These are phyloP conservation scores for Pichia sp. DNA, from an alignment of 1,139 yeast species.

Conservation along the genomic window DNA sequence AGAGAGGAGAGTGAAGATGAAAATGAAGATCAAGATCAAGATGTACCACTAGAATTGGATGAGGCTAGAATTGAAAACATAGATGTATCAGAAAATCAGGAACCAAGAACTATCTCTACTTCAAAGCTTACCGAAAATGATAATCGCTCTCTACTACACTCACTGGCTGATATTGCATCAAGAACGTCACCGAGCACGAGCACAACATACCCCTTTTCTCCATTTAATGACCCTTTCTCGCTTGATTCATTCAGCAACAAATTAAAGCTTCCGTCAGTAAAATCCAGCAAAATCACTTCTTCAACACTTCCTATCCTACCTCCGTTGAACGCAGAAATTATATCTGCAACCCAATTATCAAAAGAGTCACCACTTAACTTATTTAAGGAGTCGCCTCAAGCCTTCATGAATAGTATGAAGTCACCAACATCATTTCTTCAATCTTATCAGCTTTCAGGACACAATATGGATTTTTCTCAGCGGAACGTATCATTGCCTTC, in stretches of 20 bases:
- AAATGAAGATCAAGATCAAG: background rate
- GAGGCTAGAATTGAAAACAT: too few relatives aligned
- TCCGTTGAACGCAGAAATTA: background rate
- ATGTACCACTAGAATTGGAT: too few relatives aligned
- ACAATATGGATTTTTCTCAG: too few relatives aligned
- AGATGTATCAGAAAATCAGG: too few relatives aligned
- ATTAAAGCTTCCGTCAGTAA: background rate
- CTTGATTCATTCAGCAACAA: constrained; percentile 9
- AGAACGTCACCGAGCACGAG: too few relatives aligned
- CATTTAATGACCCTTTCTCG: constrained; percentile 11
- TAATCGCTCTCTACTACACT: constrained; percentile 11
- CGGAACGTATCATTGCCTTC: background rate
- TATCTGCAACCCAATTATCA: background rate
- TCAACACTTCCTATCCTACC: background rate
- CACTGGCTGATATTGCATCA: constrained; percentile 19
- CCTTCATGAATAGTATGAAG: too few relatives aligned
- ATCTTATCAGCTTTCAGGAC: too few relatives aligned
- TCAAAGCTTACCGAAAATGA: too few relatives aligned
- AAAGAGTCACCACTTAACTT: constrained; percentile 9
- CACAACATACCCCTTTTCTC: constrained; percentile 10
- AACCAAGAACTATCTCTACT: too few relatives aligned
- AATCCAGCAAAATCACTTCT: background rate
- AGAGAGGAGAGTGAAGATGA: background rate
- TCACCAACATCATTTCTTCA: constrained; percentile 7
- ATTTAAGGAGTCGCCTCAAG: constrained; percentile 8